Evolutionary conservation across 371 early-diverging fungal species (phyloP).

Genomic region (Entomophthora muscae): DNA sequence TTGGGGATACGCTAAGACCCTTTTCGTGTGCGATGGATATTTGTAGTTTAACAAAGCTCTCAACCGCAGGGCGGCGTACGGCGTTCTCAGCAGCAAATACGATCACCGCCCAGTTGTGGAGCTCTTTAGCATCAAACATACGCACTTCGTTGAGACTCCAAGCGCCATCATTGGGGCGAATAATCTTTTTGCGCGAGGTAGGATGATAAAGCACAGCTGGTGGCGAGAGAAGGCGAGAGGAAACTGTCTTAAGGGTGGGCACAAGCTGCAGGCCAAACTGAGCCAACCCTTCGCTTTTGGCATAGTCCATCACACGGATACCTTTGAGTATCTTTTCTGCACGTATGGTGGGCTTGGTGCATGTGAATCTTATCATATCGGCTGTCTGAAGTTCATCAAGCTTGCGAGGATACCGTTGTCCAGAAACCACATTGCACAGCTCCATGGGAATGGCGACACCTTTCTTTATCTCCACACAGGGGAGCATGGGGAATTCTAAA

Average conservation of each 20-base stretch:
- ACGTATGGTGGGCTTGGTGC: constrained; percentile 50
- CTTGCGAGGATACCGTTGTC: constrained; percentile 49
- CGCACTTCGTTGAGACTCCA: constrained; percentile 86
- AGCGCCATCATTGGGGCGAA: constrained; percentile 62
- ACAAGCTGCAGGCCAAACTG: constrained; percentile 48
- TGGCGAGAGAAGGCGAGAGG: constrained; percentile 52
- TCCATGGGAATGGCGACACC: constrained; percentile 64
- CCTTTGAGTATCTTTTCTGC: constrained; percentile 34
- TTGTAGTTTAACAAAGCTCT: constrained; percentile 35
- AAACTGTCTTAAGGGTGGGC: constrained; percentile 26
- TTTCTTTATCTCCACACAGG: constrained; percentile 55
- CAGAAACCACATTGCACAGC: constrained; percentile 63
- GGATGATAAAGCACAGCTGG: constrained; percentile 59
- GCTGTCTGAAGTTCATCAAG: constrained; percentile 68
- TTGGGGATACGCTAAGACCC: constrained; percentile 29
- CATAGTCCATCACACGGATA: constrained; percentile 23
- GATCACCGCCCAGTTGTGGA: constrained; percentile 70
- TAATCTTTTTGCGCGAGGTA: constrained; percentile 29
- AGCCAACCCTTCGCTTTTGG: constrained; percentile 27
- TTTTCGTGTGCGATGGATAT: constrained; percentile 43
- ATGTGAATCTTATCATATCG: constrained; percentile 80
- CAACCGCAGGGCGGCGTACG: constrained; percentile 16
- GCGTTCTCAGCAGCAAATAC: constrained; percentile 26
- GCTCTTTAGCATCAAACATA: constrained; percentile 47
- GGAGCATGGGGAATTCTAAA: constrained; percentile 56